These are phyloP conservation scores for Aspergillus hiratsukae DNA, from an alignment of 2,329 filamentous ascomycete genomes.

Conservation along the genomic window DNA sequence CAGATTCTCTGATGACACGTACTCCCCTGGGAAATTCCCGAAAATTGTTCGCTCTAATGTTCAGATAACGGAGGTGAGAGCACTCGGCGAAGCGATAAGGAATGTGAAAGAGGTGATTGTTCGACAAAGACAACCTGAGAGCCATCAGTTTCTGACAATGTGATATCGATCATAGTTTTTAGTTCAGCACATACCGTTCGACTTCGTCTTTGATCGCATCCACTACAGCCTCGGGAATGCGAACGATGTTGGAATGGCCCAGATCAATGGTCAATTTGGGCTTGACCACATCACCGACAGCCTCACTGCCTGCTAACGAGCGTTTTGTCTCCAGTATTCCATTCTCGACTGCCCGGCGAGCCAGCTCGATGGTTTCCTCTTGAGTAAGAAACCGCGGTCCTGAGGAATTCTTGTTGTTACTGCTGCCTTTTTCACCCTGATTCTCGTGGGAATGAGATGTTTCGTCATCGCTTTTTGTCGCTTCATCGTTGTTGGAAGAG, in stretches of 20 bases:
- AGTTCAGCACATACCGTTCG: slow-evolving; percentile 42
- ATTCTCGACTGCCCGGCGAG: slow-evolving; percentile 43
- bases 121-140: slow-evolving; percentile 45
- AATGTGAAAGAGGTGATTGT: slow-evolving; percentile 49
- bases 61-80: slow-evolving; percentile 47
- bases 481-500: slow-evolving; percentile 24
- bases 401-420: slow-evolving; percentile 17
- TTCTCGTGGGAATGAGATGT: slow-evolving; percentile 21
- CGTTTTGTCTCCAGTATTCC: slow-evolving; percentile 46
- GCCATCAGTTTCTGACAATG: slow-evolving; percentile 10
- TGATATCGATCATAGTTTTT: background rate
- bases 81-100: slow-evolving; percentile 47
- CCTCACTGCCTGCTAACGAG: slow-evolving; percentile 43
- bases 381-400: slow-evolving; percentile 31
- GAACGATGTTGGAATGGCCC: slow-evolving; percentile 46
- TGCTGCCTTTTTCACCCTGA: slow-evolving; percentile 19
- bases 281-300: slow-evolving; percentile 43
- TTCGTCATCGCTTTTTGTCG: slow-evolving; percentile 27
- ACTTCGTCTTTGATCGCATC: slow-evolving; percentile 52
- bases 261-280: slow-evolving; percentile 50
- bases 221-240: slow-evolving; percentile 47
- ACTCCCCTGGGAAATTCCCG: slow-evolving; percentile 62
- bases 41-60: slow-evolving; percentile 47
- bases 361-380: slow-evolving; percentile 45
- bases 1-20: slow-evolving; percentile 29